Conservation (phyloP, 1,284 basidiomycete genomes). For the Microbotryomycetes sp. region DNA sequence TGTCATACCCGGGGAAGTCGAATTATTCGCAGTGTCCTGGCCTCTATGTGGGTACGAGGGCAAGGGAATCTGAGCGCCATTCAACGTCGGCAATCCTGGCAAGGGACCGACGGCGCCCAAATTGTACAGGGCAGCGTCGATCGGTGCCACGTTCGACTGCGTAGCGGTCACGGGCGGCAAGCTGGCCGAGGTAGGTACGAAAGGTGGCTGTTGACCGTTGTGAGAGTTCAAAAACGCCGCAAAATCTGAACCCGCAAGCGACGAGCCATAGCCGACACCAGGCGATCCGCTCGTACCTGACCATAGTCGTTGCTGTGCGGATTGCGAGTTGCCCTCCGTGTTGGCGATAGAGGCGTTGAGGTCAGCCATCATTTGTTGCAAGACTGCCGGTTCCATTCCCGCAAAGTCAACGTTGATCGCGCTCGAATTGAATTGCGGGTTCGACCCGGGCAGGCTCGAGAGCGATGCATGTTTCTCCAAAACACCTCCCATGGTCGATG, state of each 20-base stretch:
- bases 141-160: not conserved
- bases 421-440: too few species aligned
- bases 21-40: too few species aligned
- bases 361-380: not conserved
- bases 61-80: too few species aligned
- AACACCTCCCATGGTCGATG: not conserved
- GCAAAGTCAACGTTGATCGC: not conserved
- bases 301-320: not conserved
- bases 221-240: not conserved
- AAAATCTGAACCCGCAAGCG: not conserved
- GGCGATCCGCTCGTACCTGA: not conserved
- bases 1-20: too few species aligned
- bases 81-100: too few species aligned
- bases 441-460: not conserved
- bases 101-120: too few species aligned
- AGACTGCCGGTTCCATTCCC: not conserved
- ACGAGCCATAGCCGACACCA: not conserved
- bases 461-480: not conserved
- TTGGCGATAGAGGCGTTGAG: not conserved
- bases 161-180: not conserved
- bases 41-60: too few species aligned
- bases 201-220: too few species aligned
- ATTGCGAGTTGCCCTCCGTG: not conserved
- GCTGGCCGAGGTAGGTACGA: not conserved
- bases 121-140: not conserved